Evolutionary conservation across 495 filamentous ascomycete species (phyloP), one percentile per base, ranked within the genome.

Genomic region (Pyronema domesticum): DNA sequence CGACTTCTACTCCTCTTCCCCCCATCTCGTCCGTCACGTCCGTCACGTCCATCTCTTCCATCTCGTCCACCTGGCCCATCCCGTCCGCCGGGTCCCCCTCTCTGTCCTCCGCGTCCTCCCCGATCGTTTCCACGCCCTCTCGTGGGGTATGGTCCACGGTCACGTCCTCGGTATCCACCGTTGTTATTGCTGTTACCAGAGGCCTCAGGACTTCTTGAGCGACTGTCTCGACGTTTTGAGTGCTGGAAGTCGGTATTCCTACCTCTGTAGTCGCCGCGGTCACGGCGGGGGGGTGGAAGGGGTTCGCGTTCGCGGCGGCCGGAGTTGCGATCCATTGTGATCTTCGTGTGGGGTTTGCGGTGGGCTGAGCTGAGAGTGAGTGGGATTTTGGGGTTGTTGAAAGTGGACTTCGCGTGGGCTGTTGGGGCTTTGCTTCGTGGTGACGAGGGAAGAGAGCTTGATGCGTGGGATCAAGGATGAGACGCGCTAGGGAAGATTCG

Each of bases 161-260:
- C 55, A 17, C 54, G 51, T 5, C 54, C 58, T 11, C 55, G 55
- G 18, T 60, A 58, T 14, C 60, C 59, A 8, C 58, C 51, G 6
- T 61, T 57, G 36, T 57, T 44, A 7, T 37, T 54, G 60, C 57
- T 37, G n/a, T 58, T 60, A 45, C 35, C 57, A 57, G 34, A 55
- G 34, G 35, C 51, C 53, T 61, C 59, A 45, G 59, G 59, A 58
- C 58, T 60, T 60, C 59, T 60, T 54, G 58, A 60, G 59, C 59
- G 59, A 53, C 59, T 61, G n/a, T 56, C 59, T 52, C 53, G 55
- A 60, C 59, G 57, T 55, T 37, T 57, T 46, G 57, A 47, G 56
- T 60, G 58, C 55, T 60, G 53, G 46, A 51, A 54, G 45, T 60
- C 59, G 55, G 57, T 57, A 46, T 46, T 55, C 57, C 59, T 62